Conservation (phyloP, 1,284 basidiomycete species). For the Sphagnurus paluster region DNA sequence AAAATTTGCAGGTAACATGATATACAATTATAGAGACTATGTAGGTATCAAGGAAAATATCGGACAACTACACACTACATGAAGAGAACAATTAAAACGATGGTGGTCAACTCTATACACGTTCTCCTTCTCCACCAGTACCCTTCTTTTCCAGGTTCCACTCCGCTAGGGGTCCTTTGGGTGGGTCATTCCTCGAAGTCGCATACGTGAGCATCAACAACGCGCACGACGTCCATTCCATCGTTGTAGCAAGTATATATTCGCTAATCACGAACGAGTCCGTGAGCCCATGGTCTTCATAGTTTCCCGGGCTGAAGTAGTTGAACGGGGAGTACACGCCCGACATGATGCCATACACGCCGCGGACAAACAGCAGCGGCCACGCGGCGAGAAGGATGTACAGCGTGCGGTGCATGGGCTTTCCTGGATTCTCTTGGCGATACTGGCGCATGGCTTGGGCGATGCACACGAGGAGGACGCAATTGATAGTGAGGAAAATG, state of each 20-base stretch:
- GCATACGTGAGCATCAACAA: slow-evolving; percentile 23
- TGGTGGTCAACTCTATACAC: background rate
- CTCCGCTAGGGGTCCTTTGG: slow-evolving; percentile 13
- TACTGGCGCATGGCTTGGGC: slow-evolving; percentile 24
- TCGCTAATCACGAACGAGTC: slow-evolving; percentile 30
- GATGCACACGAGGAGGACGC: slow-evolving; percentile 25
- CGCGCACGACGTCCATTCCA: slow-evolving; percentile 30
- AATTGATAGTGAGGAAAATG: slow-evolving; percentile 30
- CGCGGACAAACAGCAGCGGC: slow-evolving; percentile 32
- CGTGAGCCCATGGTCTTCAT: slow-evolving; percentile 26
- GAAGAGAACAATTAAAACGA: too few relatives aligned
- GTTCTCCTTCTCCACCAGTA: background rate
- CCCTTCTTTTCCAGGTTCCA: slow-evolving; percentile 5
- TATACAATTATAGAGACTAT: background rate
- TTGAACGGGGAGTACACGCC: slow-evolving; percentile 22
- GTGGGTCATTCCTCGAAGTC: slow-evolving; percentile 21
- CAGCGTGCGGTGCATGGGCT: slow-evolving; percentile 27
- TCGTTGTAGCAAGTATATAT: slow-evolving; percentile 31
- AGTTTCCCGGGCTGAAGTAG: slow-evolving; percentile 28
- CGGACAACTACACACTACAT: background rate
- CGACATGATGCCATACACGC: slow-evolving; percentile 32
- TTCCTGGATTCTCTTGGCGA: slow-evolving; percentile 11
- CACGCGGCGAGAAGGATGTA: slow-evolving; percentile 27
- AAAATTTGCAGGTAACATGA: too few relatives aligned
- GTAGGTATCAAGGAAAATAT: too few relatives aligned